Evolutionary conservation across 345 rosid species (phyloP).

Genomic region (Carallia pectinifolia): DNA sequence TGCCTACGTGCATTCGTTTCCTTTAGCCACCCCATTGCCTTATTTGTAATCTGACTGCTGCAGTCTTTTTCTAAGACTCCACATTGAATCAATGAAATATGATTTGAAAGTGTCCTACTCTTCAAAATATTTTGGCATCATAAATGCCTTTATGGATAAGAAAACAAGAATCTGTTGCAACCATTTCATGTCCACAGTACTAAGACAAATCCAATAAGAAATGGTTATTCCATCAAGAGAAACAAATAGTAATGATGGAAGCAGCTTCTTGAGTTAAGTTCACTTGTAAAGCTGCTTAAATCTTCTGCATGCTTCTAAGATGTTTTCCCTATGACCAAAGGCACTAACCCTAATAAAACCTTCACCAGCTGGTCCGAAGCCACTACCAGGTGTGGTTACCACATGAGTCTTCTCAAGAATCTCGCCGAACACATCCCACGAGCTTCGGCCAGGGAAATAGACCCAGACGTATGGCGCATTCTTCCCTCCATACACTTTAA

Average conservation of each 20-base stretch:
- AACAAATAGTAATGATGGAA: neutral
- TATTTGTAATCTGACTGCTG: no score
- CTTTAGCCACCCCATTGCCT: no score
- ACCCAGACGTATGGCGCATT: slow-evolving; percentile 97
- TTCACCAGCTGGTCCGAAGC: slow-evolving; percentile 97
- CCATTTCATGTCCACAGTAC: no score
- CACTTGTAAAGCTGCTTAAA: slow-evolving; percentile 53
- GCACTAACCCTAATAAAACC: slow-evolving; percentile 91
- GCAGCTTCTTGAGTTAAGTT: slow-evolving; percentile 1
- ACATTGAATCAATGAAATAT: no score
- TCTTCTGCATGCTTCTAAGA: slow-evolving; percentile 88
- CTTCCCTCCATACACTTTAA: slow-evolving; percentile 77
- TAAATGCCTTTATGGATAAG: no score
- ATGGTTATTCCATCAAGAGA: neutral
- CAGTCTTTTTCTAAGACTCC: no score
- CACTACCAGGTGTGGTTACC: slow-evolving; percentile 93
- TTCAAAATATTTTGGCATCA: no score
- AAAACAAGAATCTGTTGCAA: no score
- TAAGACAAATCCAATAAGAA: neutral
- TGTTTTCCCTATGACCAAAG: slow-evolving; percentile 82
- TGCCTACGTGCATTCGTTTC: no score
- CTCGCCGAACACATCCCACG: slow-evolving; percentile 95
- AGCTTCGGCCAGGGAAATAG: slow-evolving; percentile 91
- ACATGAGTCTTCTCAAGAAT: slow-evolving; percentile 89
- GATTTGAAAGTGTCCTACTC: no score